Conservation (phyloP, 768 basidiomycete genomes). For the Gymnopilus dilepis region DNA sequence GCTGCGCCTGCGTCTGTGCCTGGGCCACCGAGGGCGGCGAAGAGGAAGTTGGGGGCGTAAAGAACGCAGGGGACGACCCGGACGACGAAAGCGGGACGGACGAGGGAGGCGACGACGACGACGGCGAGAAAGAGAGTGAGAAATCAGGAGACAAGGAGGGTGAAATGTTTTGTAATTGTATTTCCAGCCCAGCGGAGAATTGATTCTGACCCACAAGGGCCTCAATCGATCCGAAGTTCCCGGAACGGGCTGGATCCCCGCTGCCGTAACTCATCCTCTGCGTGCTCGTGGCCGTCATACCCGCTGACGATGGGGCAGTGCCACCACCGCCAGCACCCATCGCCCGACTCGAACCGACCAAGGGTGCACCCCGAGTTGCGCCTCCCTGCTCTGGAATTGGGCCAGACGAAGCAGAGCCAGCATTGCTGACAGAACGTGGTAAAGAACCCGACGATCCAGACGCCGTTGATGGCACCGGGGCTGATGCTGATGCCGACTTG, state of each 20-base stretch:
- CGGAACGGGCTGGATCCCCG: not conserved
- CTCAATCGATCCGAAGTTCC: conserved; percentile 5
- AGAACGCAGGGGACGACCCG: not conserved
- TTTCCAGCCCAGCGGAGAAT: not conserved
- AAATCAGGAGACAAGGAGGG: not conserved
- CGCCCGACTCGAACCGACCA: not conserved
- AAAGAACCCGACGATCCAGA: not conserved
- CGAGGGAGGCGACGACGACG: not conserved
- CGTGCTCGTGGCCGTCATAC: not conserved
- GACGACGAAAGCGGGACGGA: not conserved
- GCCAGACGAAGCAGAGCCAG: not conserved
- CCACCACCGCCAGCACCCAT: not conserved
- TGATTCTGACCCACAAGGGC: conserved; percentile 2
- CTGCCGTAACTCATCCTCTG: not conserved
- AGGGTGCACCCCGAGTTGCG: not conserved
- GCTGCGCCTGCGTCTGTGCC: not conserved
- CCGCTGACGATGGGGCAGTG: conserved; percentile 4
- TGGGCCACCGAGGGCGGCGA: not conserved
- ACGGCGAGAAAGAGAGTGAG: not conserved
- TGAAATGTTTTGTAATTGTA: conserved; percentile 1
- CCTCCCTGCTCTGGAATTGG: not conserved
- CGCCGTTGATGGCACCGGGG: not conserved
- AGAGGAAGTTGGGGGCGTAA: not conserved
- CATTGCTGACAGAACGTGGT: not conserved
- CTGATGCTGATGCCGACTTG: not conserved